Conservation (phyloP, 148 eudicot species). For the Persicaria tinctoria region DNA sequence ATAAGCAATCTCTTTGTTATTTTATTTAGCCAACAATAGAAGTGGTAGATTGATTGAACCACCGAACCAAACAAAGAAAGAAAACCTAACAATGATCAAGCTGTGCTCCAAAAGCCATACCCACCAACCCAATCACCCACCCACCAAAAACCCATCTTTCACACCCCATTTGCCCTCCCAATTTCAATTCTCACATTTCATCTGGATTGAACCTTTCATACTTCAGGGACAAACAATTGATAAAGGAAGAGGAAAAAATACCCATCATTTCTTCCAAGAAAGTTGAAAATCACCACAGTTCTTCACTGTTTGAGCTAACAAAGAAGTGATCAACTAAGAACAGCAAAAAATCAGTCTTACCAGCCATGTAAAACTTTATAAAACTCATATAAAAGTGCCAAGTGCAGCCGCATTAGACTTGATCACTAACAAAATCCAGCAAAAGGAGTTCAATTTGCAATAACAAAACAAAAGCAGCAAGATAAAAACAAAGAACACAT, state of each 20-base stretch:
- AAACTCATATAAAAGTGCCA: background rate
- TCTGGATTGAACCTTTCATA: background rate
- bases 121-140: background rate
- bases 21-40: no score
- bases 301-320: background rate
- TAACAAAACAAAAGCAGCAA: background rate
- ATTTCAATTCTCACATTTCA: background rate
- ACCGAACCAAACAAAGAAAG: no score
- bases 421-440: background rate
- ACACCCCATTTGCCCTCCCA: background rate
- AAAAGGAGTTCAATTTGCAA: background rate
- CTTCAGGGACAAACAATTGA: background rate
- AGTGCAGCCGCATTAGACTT: background rate
- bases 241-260: background rate
- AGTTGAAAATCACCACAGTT: background rate
- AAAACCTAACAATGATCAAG: background rate
- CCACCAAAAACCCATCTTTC: constrained; percentile 1
- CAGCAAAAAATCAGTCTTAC: background rate
- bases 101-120: background rate
- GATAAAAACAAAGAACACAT: background rate
- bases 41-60: no score
- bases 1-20: no score
- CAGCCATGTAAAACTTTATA: background rate
- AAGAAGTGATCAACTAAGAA: background rate
- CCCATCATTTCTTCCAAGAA: background rate